Evolutionary conservation across 2,329 filamentous ascomycete genomes (phyloP).

Genomic region (Orbilia blumenaviensis): DNA sequence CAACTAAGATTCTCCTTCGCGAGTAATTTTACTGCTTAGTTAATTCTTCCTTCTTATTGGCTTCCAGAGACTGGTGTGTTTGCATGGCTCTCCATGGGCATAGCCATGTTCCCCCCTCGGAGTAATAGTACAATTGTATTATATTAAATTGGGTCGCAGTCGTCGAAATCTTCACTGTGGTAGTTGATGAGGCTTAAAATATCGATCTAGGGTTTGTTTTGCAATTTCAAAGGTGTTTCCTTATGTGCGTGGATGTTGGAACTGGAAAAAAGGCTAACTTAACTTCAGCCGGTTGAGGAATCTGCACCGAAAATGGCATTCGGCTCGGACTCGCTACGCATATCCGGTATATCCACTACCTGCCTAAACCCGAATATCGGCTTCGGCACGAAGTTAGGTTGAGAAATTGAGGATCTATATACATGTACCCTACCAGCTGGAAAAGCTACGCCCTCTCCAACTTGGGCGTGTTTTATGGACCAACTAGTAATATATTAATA

Average conservation of each 20-base stretch:
- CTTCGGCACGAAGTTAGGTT: slow-evolving; percentile 1
- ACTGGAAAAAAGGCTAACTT: background rate
- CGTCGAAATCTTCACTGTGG: background rate
- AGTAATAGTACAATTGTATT: background rate
- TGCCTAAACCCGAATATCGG: background rate
- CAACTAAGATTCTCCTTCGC: background rate
- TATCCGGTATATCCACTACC: background rate
- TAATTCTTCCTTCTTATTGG: no score
- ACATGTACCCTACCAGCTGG: background rate
- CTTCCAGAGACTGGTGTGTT: no score
- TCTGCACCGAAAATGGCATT: background rate
- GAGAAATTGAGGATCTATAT: no score
- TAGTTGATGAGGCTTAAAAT: background rate
- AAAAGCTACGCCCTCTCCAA: no score
- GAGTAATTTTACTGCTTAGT: background rate
- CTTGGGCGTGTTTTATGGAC: no score
- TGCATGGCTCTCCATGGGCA: slow-evolving; percentile 4
- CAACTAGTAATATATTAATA: no score
- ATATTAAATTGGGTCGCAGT: background rate
- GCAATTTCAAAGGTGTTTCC: background rate
- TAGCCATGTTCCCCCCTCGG: no score
- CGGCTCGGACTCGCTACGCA: slow-evolving; percentile 17
- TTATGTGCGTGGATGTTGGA: background rate
- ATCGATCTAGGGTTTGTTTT: background rate
- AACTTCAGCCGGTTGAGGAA: no score